Base-by-base conservation (phyloP, 2,329 filamentous ascomycete species). In the Aspergillus carbonarius region DNA sequence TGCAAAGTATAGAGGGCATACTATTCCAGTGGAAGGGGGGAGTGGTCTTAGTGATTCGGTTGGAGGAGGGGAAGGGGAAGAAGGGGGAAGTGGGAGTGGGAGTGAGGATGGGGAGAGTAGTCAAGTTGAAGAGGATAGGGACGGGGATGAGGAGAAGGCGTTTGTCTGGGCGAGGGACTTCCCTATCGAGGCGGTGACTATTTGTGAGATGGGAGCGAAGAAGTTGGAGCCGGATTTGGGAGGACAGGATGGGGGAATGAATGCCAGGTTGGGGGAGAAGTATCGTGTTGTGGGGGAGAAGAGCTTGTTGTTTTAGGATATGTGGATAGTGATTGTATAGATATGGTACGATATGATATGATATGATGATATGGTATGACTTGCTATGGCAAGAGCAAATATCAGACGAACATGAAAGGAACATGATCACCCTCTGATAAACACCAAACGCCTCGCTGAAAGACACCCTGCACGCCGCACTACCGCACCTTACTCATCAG, bases 121-220 rank as follows among this genome's bases (percentile, higher is more conserved):
- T 32, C 30, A 32, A 32, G 8, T 32, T 3, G 30, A 9, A 10
- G 30, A 2, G 3, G 30, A 12, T 2, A 9, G 9, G 9, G 10
- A 12, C 2, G 30, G 9, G 30, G 9, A 32, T 32, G 30, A 32
- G 9, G 48, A 46, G 47, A 59, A 60, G 13, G 48, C 35, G 51
- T 86, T 87, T 63, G 73, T 86, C 0, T 97, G 92, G 91, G 86
- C 90, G 66, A 79, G 85, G 55, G 77, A 85, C 52, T 78, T 93
- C 23, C 77, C 79, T 15, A 71, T 96, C n/a, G 85, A 91, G 57
- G 84, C 80, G 59, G 76, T 97, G 40, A 87, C 88, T 50, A 87
- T 97, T 37, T 97, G 92, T 71, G 87, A 85, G 70, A 96, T 97
- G 93, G 92, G 93, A 0, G 92, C 92, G 9, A 89, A 87, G 79